phyloP scores from a whole-genome alignment of 2,329 filamentous ascomycete species.

The Colletotrichum nymphaeae region DNA sequence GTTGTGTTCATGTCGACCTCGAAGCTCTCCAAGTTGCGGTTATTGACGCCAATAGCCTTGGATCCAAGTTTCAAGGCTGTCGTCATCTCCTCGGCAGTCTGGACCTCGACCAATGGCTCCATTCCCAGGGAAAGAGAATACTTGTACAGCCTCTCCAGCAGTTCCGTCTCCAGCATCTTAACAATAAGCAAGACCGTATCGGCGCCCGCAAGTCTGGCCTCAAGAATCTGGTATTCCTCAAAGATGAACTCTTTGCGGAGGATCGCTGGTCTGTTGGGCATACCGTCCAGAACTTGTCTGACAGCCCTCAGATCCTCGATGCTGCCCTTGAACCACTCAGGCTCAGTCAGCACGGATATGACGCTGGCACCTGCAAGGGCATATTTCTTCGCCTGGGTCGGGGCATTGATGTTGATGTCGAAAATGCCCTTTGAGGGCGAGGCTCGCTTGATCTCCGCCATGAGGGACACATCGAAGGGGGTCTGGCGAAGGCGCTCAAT shows the following conservation, averaged over 20 bases:
- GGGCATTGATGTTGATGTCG: slow-evolving; percentile 86
- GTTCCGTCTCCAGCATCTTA: slow-evolving; percentile 89
- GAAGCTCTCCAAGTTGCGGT: slow-evolving; percentile 95
- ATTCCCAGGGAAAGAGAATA: slow-evolving; percentile 93
- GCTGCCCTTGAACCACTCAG: slow-evolving; percentile 98
- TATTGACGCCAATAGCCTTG: slow-evolving; percentile 96
- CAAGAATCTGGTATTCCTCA: slow-evolving; percentile 97
- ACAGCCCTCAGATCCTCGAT: slow-evolving; percentile 93
- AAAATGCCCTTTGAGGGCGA: slow-evolving; percentile 98
- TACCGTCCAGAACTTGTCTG: slow-evolving; percentile 86
- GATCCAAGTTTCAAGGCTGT: slow-evolving; percentile 87
- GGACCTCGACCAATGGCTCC: slow-evolving; percentile 97
- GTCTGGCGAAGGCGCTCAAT: slow-evolving; percentile 83
- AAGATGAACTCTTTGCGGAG: slow-evolving; percentile 98
- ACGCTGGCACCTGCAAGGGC: slow-evolving; percentile 94
- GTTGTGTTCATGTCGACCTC: slow-evolving; percentile 96
- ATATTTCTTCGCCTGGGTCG: slow-evolving; percentile 90
- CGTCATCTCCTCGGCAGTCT: slow-evolving; percentile 93
- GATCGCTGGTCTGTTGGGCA: slow-evolving; percentile 92
- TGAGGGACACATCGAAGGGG: slow-evolving; percentile 88
- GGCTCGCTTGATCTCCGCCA: slow-evolving; percentile 97
- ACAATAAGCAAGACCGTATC: slow-evolving; percentile 97
- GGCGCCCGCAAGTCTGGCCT: slow-evolving; percentile 90
- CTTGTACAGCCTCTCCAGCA: slow-evolving; percentile 82
- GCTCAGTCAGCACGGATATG: slow-evolving; percentile 98